phyloP scores from a whole-genome alignment of 2,329 filamentous ascomycete species.

The Trichophaea hybrida region DNA sequence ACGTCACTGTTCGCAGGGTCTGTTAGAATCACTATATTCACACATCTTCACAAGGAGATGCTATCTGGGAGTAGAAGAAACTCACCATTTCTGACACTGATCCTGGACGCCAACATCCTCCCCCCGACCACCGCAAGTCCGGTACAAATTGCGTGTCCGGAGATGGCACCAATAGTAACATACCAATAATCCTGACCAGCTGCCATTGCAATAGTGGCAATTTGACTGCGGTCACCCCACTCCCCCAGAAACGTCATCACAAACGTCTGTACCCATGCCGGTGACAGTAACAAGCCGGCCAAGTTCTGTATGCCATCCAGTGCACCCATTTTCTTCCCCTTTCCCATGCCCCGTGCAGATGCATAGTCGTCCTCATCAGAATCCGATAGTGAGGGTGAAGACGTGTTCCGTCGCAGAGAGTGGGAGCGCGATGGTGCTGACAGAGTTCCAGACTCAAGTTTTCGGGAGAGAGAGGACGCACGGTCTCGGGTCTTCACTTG shows the following conservation, averaged over 20 bases:
- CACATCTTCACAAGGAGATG: too few relatives aligned
- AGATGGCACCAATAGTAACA: slow-evolving; percentile 79
- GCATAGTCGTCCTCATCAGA: slow-evolving; percentile 26
- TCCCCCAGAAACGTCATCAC: slow-evolving; percentile 98
- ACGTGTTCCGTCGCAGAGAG: slow-evolving; percentile 21
- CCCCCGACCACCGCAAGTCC: slow-evolving; percentile 83
- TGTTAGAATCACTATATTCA: slow-evolving; percentile 1
- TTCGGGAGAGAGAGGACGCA: slow-evolving; percentile 13
- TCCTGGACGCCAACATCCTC: slow-evolving; percentile 76
- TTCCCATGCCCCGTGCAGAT: slow-evolving; percentile 8
- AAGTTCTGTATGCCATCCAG: slow-evolving; percentile 66
- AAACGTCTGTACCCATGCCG: slow-evolving; percentile 97
- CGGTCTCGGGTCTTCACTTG: slow-evolving; percentile 24
- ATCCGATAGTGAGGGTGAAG: slow-evolving; percentile 24
- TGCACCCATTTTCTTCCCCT: slow-evolving; percentile 4
- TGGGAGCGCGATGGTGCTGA: slow-evolving; percentile 14
- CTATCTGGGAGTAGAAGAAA: slow-evolving; percentile 27
- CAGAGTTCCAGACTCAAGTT: slow-evolving; percentile 20
- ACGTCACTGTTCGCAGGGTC: slow-evolving; percentile 52
- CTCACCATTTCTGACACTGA: slow-evolving; percentile 92
- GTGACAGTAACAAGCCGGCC: slow-evolving; percentile 72
- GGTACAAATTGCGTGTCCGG: slow-evolving; percentile 80
- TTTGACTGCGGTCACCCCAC: slow-evolving; percentile 95
- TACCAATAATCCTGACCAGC: slow-evolving; percentile 98
- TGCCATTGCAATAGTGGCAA: slow-evolving; percentile 97